A percentile compares a stretch with the other conserved stretches of the same genome.
These are phyloP conservation scores for Entonaema liquescens DNA, from an alignment of 495 filamentous ascomycete species.

Conservation along the genomic window DNA sequence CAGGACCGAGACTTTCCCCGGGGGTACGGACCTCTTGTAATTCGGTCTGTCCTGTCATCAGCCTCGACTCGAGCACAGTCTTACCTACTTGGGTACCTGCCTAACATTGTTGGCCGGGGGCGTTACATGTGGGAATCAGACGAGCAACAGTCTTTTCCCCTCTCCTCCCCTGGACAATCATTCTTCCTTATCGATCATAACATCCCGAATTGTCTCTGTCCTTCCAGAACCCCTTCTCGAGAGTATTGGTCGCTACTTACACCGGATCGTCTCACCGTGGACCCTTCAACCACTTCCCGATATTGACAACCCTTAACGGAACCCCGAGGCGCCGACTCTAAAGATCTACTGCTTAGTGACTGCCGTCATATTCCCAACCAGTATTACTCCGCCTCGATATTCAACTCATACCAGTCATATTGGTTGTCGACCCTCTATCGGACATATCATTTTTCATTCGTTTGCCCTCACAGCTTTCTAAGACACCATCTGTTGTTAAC, in stretches of 20 bases:
- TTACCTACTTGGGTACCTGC: conserved; percentile 26
- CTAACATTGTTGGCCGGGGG: conserved; percentile 29
- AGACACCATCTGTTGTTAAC: conserved; percentile 8
- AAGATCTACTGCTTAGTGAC: conserved; percentile 14
- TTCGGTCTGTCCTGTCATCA: conserved; percentile 24
- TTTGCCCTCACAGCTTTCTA: conserved; percentile 1
- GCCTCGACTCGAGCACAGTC: conserved; percentile 32
- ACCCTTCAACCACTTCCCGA: background rate
- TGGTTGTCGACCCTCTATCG: conserved; percentile 2
- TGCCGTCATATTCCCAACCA: conserved; percentile 16
- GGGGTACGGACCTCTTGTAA: conserved; percentile 22
- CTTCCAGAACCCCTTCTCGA: conserved; percentile 7
- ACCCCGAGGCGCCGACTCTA: conserved; percentile 17
- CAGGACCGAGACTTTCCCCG: conserved; percentile 33
- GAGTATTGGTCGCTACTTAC: conserved; percentile 17
- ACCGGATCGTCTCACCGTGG: conserved; percentile 9
- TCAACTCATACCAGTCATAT: conserved; percentile 18
- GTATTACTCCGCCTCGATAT: conserved; percentile 30
- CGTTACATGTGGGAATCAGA: conserved; percentile 40
- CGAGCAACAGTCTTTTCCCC: conserved; percentile 23
- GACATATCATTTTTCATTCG: conserved; percentile 15
- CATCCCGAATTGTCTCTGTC: conserved; percentile 5
- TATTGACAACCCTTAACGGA: conserved; percentile 10
- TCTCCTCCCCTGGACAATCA: conserved; percentile 27
- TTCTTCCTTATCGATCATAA: conserved; percentile 30